phyloP scores from a whole-genome alignment of 1,139 yeast species.

The Candida smagusa region DNA sequence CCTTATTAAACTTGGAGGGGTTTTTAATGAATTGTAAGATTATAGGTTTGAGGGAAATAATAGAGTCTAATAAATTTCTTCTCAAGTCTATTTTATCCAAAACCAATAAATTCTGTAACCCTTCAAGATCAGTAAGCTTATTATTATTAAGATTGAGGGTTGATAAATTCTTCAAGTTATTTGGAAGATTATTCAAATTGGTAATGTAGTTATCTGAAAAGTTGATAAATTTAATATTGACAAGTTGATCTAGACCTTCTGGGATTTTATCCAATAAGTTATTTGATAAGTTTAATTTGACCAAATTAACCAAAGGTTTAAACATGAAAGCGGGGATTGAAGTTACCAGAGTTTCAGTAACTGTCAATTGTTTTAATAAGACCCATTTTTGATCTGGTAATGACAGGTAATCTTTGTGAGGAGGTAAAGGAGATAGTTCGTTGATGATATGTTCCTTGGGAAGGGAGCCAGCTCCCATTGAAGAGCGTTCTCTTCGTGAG shows the following conservation, averaged over 20 bases:
- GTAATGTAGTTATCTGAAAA: conserved; percentile 53
- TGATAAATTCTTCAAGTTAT: conserved; percentile 38
- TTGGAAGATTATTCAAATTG: conserved; percentile 37
- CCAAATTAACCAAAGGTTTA: conserved; percentile 47
- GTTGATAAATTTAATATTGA: conserved; percentile 51
- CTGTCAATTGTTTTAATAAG: conserved; percentile 52
- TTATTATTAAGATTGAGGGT: conserved; percentile 57
- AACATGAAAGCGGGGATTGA: conserved; percentile 45
- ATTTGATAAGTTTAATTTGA: conserved; percentile 56
- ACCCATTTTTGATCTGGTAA: conserved; percentile 50
- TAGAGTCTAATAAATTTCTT: conserved; percentile 42
- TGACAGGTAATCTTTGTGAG: conserved; percentile 16
- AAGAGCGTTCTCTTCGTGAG: neutral
- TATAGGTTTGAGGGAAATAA: conserved; percentile 33
- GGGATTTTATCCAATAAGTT: conserved; percentile 53
- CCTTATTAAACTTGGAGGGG: conserved; percentile 27
- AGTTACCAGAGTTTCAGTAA: conserved; percentile 53
- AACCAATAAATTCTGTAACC: conserved; percentile 43
- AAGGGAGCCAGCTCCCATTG: conserved; percentile 24
- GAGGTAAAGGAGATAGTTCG: conserved; percentile 3
- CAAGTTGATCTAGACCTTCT: conserved; percentile 47
- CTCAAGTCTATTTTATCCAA: conserved; percentile 59
- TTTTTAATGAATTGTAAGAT: conserved; percentile 33
- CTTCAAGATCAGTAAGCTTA: conserved; percentile 40
- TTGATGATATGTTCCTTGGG: conserved; percentile 16